Base-by-base conservation (phyloP, 164 flowering plant species). In the Protea cynaroides region DNA sequence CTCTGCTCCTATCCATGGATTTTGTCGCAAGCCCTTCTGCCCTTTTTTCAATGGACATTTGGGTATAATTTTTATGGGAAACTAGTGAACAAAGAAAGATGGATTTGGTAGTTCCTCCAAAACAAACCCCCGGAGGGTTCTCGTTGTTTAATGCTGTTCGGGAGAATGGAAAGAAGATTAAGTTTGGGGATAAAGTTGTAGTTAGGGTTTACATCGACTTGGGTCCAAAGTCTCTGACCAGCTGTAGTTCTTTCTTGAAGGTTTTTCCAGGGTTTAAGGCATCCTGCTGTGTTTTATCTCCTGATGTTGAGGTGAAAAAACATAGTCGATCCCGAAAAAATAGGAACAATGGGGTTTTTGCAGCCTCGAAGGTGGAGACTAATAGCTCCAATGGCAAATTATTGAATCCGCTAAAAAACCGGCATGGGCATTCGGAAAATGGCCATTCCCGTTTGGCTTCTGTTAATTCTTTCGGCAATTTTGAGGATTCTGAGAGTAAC, bases 401-500 rank as follows among this genome's bases (percentile, higher is more conserved):
- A 22, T 52, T 65, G 4, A 59, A 52, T 56, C 15, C 8, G 36
- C 72, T 58, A 46, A 79, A 58, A 29, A 69, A 4, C 23, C 61
- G 61, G 3, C 50, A 63, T 52, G 81, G 69, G 69, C 58, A 74
- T 69, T 50, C 64, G 38, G 62, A 65, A 11, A 67, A 71, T 51
- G 82, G 67, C 8, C 64, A 53, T 34, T 58, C 62, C 8, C 40
- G 64, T 24, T 58, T 59, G n/a, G 40, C 9, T 43, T 4, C 54
- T 0, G 66, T 25, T 58, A 64, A 67, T 29, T 62, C 66, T 18
- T 73, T 69, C 0, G 69, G 49, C 1, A 70, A 58, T 71, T 59
- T 72, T 53, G 88, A 88, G 22, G 92, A 84, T 54, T 72, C 66
- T 18, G 82, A 79, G 75, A 78, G 81, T 61, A 85, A 86, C 55